Percentiles rank a stretch among this genome's conserved stretches.
phyloP scores from a whole-genome alignment of 208 protist species.

The Leptomonas pyrrhocoris region DNA sequence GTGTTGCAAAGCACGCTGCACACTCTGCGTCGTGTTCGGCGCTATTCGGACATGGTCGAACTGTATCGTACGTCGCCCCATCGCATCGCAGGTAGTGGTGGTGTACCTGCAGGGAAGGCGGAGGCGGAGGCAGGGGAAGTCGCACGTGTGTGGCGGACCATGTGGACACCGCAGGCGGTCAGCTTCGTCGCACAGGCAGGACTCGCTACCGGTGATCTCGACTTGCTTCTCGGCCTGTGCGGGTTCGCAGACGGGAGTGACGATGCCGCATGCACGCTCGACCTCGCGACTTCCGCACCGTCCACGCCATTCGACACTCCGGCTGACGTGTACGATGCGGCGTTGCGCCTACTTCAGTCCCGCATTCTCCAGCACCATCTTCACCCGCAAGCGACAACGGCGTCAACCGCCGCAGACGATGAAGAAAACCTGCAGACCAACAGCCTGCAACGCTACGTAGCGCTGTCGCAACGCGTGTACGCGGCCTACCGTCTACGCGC shows the following conservation, averaged over 20 bases:
- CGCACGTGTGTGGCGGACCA: constrained; percentile 22
- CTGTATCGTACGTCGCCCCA: constrained; percentile 32
- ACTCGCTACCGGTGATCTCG: constrained; percentile 45
- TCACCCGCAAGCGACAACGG: neutral
- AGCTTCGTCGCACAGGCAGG: constrained; percentile 65
- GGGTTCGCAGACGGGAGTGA: neutral
- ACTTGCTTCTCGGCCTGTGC: constrained; percentile 45
- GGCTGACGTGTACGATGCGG: constrained; percentile 62
- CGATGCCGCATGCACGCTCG: too few relatives aligned
- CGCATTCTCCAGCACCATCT: constrained; percentile 23
- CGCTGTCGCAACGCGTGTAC: constrained; percentile 34
- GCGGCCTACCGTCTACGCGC: constrained; percentile 18
- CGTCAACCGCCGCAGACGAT: too few relatives aligned
- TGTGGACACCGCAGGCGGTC: constrained; percentile 50
- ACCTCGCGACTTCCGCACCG: neutral
- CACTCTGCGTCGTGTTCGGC: constrained; percentile 51
- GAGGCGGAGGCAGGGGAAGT: neutral
- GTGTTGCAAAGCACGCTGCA: constrained; percentile 56
- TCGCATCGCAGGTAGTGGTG: neutral
- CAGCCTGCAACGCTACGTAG: constrained; percentile 5
- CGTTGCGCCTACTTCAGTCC: constrained; percentile 53
- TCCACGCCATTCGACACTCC: neutral
- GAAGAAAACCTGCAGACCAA: neutral
- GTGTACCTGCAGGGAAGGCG: neutral
- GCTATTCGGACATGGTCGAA: constrained; percentile 45